Evolutionary conservation across 805 yeast genomes (phyloP).

Genomic region (Maudiozyma barnettii): DNA sequence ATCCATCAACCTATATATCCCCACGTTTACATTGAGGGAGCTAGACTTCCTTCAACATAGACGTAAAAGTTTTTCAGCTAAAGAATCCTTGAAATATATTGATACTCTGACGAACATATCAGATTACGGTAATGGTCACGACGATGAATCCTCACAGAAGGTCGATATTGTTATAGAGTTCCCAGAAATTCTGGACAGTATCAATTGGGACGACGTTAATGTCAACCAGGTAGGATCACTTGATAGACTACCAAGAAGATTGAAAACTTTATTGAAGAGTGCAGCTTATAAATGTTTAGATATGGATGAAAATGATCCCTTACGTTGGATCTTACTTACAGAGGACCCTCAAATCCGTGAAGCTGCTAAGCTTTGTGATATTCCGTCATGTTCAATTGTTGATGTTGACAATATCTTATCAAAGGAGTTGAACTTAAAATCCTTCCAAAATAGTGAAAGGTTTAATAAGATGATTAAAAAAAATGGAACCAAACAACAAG

Average conservation of each 20-base stretch:
- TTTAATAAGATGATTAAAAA: slow-evolving; percentile 18
- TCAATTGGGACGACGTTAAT: slow-evolving; percentile 20
- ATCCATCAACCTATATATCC: slow-evolving; percentile 42
- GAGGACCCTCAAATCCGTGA: slow-evolving; percentile 53
- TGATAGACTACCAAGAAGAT: slow-evolving; percentile 39
- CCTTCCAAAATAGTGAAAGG: slow-evolving; percentile 15
- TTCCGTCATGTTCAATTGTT: slow-evolving; percentile 33
- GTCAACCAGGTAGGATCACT: slow-evolving; percentile 7
- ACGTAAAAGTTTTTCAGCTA: slow-evolving; percentile 52
- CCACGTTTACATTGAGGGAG: slow-evolving; percentile 43
- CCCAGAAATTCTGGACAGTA: slow-evolving; percentile 31
- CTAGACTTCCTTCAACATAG: slow-evolving; percentile 49
- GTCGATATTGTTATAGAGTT: slow-evolving; percentile 37
- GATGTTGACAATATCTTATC: slow-evolving; percentile 22
- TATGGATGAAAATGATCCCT: slow-evolving; percentile 28
- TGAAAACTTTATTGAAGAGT: slow-evolving; percentile 47
- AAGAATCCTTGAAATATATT: slow-evolving; percentile 54
- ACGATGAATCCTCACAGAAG: slow-evolving; percentile 5
- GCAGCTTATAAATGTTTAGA: slow-evolving; percentile 45
- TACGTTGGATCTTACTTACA: slow-evolving; percentile 51
- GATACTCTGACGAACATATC: slow-evolving; percentile 30
- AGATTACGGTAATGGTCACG: background rate
- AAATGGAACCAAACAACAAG: slow-evolving; percentile 14
- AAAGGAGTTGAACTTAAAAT: slow-evolving; percentile 17
- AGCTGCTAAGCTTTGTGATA: slow-evolving; percentile 44